Evolutionary conservation across 768 basidiomycete genomes (phyloP), one percentile per base, ranked within the genome.

Genomic region (Psilocybe tampanensis): DNA sequence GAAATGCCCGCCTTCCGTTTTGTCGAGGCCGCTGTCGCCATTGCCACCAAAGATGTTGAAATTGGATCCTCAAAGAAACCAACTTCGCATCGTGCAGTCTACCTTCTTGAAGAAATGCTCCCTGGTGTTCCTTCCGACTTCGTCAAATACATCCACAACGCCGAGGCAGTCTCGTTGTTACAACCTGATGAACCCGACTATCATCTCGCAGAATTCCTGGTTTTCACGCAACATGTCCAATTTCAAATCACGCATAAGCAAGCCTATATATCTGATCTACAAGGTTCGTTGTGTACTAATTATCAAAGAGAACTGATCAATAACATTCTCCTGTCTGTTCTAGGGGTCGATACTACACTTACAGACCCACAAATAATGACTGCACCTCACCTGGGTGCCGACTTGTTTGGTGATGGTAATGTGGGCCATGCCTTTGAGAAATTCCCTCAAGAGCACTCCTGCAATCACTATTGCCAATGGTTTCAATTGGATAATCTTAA

Each of bases 141-240:
- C 41, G 48, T 59, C 33, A 66, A 66, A 48, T 66, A 64, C 52
- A 56, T 66, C 22, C 52, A 62, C 44, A 66, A 66, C 29, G 33
- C 52, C 8, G 39, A 32, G n/a, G 49, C 63, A 5, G 21, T 42
- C 11, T 54, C 63, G 3, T 19, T 32, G 34, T 22, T 52, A 0
- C 1, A 36, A 1, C 45, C 22, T 18, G 43, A 58, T 15, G 51
- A 63, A 5, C 15, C 42, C 2, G 52, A 55, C 1, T 44, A 44
- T 23, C 11, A 36, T 8, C n/a, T 50, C 15, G 59, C 54, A 1
- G 49, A 52, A 24, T 64, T 62, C 39, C 54, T 64, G 0, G 48
- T 48, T 13, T 66, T 66, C 33, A 52, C 52, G 1, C 65, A 66
- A 48, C 63, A 66, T 36, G 47, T 60, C 19, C 65, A 66, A 43